Percentiles rank a stretch among this genome's conserved stretches.
These are phyloP conservation scores for Phytophthora colocasiae DNA, from an alignment of 352 stramenopile genomes.

Conservation along the genomic window DNA sequence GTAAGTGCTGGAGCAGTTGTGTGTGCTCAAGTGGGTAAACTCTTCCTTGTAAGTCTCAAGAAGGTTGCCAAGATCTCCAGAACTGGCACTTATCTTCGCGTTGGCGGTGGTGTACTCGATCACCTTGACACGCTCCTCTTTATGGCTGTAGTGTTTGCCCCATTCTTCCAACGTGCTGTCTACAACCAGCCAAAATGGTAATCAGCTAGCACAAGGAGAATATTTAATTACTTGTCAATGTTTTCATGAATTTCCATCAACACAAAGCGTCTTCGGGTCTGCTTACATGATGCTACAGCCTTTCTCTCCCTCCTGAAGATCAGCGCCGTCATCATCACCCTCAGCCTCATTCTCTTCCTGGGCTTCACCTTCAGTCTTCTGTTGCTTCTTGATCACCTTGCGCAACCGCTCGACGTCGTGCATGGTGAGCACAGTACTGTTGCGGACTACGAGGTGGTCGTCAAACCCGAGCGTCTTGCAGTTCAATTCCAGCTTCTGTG, in stretches of 20 bases:
- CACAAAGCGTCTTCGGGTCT: neutral
- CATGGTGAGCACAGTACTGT: slow-evolving; percentile 84
- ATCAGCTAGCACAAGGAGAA: slow-evolving; percentile 23
- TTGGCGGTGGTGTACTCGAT: slow-evolving; percentile 64
- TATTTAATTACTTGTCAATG: slow-evolving; percentile 28
- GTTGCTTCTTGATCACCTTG: slow-evolving; percentile 49
- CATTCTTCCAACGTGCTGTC: slow-evolving; percentile 51
- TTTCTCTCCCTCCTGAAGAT: slow-evolving; percentile 38
- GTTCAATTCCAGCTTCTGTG: slow-evolving; percentile 64
- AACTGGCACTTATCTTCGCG: slow-evolving; percentile 55
- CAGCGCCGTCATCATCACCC: slow-evolving; percentile 29
- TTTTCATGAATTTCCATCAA: too few relatives aligned
- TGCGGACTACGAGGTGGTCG: slow-evolving; percentile 76
- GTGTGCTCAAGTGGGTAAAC: slow-evolving; percentile 59
- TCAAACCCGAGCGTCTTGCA: slow-evolving; percentile 67
- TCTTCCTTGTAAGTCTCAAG: slow-evolving; percentile 70
- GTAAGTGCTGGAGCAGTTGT: slow-evolving; percentile 44
- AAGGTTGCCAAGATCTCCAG: slow-evolving; percentile 58
- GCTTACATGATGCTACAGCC: slow-evolving; percentile 40
- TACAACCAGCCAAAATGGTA: slow-evolving; percentile 41
- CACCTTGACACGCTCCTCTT: slow-evolving; percentile 68
- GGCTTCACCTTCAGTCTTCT: slow-evolving; percentile 19
- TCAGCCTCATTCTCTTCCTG: slow-evolving; percentile 25
- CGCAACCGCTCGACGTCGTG: slow-evolving; percentile 74
- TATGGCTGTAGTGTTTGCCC: slow-evolving; percentile 61